Percentiles rank a stretch among this genome's conserved stretches.
These are phyloP conservation scores for Curvularia sp. DNA, from an alignment of 2,329 filamentous ascomycete genomes.

Conservation along the genomic window DNA sequence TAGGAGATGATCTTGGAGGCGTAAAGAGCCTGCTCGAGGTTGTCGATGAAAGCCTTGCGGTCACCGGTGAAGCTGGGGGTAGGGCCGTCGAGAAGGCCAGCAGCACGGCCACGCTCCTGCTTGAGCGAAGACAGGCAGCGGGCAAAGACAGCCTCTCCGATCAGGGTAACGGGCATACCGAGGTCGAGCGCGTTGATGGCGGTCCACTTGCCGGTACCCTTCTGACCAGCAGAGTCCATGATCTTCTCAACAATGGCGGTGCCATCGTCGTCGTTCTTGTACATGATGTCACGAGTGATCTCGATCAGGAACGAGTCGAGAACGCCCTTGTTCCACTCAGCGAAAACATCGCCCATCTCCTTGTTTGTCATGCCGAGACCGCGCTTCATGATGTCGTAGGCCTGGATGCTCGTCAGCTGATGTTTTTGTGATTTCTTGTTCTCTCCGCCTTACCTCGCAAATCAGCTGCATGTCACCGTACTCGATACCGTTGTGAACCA, in stretches of 20 bases:
- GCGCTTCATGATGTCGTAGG: constrained; percentile 99
- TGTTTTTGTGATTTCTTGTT: background rate
- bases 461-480: constrained; percentile 99
- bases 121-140: constrained; percentile 95
- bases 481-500: constrained; percentile 99
- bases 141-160: constrained; percentile 94
- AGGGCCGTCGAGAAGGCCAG: constrained; percentile 78
- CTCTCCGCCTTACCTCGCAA: constrained; percentile 75
- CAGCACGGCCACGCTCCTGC: constrained; percentile 85
- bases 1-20: constrained; percentile 99
- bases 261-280: constrained; percentile 95
- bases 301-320: constrained; percentile 98
- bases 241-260: constrained; percentile 97
- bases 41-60: constrained; percentile 91
- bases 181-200: constrained; percentile 98
- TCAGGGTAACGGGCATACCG: constrained; percentile 97
- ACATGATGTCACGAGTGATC: constrained; percentile 98
- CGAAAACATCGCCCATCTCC: constrained; percentile 94
- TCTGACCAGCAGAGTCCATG: constrained; percentile 96
- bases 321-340: constrained; percentile 98
- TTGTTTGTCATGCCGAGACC: constrained; percentile 86
- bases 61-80: constrained; percentile 83
- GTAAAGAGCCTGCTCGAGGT: constrained; percentile 98
- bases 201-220: constrained; percentile 99
- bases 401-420: constrained; percentile 61